These are phyloP conservation scores for Mycosarcoma maydis DNA, from an alignment of 1,284 basidiomycete species.

Conservation along the genomic window DNA sequence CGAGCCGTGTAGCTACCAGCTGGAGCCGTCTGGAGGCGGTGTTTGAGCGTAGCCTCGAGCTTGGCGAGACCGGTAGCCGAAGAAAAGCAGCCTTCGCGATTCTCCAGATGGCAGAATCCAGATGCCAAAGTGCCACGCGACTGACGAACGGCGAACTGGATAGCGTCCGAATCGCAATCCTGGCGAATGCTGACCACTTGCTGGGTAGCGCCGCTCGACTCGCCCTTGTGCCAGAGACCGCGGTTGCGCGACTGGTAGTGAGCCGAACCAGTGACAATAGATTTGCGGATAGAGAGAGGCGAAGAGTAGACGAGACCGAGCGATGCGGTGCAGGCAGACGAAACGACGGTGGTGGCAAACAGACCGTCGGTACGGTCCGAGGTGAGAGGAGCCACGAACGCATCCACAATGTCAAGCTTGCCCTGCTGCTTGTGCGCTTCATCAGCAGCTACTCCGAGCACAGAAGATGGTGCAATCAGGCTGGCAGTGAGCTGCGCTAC, in stretches of 20 bases:
- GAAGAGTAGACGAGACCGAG: conserved; percentile 99
- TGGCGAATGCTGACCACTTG: conserved; percentile 82
- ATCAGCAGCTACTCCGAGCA: conserved; percentile 33
- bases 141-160: conserved; percentile 92
- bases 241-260: conserved; percentile 93
- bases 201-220: conserved; percentile 93
- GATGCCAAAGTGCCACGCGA: conserved; percentile 71
- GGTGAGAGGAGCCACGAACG: conserved; percentile 72
- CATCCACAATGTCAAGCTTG: conserved; percentile 59
- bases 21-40: conserved; percentile 80
- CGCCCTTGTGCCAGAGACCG: conserved; percentile 96
- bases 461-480: conserved; percentile 52
- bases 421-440: conserved; percentile 20
- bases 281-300: conserved; percentile 82
- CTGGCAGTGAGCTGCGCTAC: conserved; percentile 45
- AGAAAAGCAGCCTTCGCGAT: conserved; percentile 78
- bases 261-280: conserved; percentile 86
- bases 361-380: conserved; percentile 93
- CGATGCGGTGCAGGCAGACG: conserved; percentile 72
- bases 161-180: conserved; percentile 92
- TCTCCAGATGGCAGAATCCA: conserved; percentile 90
- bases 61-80: conserved; percentile 78
- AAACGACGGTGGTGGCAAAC: conserved; percentile 84
- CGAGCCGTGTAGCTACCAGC: conserved; percentile 91
- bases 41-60: conserved; percentile 82